Base-by-base conservation (phyloP, 768 basidiomycete genomes). In the Lactifluus pinguis region DNA sequence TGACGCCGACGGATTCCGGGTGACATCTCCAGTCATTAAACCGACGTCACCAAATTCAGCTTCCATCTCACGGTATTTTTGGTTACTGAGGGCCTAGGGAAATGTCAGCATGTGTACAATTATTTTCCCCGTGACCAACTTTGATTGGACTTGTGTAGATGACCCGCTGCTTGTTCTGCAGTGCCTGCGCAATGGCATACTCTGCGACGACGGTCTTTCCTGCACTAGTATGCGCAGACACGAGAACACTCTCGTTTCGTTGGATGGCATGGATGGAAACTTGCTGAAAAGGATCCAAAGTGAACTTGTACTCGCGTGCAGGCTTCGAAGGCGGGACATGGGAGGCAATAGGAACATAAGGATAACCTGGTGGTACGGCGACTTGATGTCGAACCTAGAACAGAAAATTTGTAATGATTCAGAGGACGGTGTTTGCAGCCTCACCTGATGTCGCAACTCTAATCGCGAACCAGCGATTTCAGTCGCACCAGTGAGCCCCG, bases 91-190 rank as follows among this genome's bases (percentile, higher is more conserved):
- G 1, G 97, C 97, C 95, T 98, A 74, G 25, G 66, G 55, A 57
- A 32, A 25, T 32, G 65, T 65, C 66, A 69, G 45, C 44, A 32
- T 67, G 36, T 60, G 61, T 38, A 61, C 55, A 36, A 38, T n/a
- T 32, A 36, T 34, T 29, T 54, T 14, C 5, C 53, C 61, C 55
- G 42, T 70, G 44, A 79, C 83, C 69, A 74, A 94, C 95, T 84
- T 99, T 99, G 76, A 99, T 99, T 57, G 97, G 97, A 81, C 91
- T 94, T 25, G 97, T 99, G 76, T 99, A 99, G 63, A 98, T 97
- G 68, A 98, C 95, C 72, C 97, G 81, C 75, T 97, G 91, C 70
- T 92, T 93, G 69, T 89, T 86, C 73, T 85, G 86, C 68, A 99
- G 77, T 80, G 91, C 95, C 72, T 93, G 92, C 0, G 97, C 97